phyloP scores from a whole-genome alignment of 2,329 filamentous ascomycete genomes.

The Curvularia spicifera region DNA sequence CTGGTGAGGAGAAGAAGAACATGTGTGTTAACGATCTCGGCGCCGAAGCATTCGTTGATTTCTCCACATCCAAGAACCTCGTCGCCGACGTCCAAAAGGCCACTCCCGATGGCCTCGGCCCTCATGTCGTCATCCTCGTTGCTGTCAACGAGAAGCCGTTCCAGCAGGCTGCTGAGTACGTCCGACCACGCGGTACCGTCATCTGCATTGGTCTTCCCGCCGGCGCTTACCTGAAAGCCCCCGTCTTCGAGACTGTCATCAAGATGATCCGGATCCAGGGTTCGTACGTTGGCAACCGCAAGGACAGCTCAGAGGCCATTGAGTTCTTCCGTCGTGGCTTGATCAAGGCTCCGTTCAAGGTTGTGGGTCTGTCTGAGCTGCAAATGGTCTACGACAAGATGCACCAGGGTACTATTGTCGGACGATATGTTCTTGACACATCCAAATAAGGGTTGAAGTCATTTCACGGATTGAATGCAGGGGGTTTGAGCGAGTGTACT shows the following conservation, averaged over 20 bases:
- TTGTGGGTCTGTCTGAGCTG: constrained; percentile 79
- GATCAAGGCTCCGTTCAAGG: constrained; percentile 88
- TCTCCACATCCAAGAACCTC: constrained; percentile 74
- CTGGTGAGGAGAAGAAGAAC: constrained; percentile 78
- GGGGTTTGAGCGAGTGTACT: constrained; percentile 5
- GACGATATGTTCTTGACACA: constrained; percentile 80
- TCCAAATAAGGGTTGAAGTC: constrained; percentile 34
- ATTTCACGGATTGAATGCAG: background rate
- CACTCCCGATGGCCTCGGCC: constrained; percentile 80
- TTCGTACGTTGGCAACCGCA: constrained; percentile 85
- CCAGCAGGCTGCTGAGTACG: constrained; percentile 90
- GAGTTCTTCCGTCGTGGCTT: constrained; percentile 86
- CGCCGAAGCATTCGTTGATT: constrained; percentile 78
- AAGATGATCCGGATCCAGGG: constrained; percentile 93
- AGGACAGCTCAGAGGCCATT: constrained; percentile 85
- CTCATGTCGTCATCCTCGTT: constrained; percentile 84
- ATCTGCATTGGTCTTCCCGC: constrained; percentile 90
- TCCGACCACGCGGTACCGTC: constrained; percentile 80
- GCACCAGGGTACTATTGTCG: constrained; percentile 72
- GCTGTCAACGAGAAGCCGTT: constrained; percentile 91
- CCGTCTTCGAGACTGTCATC: constrained; percentile 88
- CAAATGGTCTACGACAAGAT: constrained; percentile 77
- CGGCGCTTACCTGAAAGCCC: constrained; percentile 75
- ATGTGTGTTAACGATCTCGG: constrained; percentile 73
- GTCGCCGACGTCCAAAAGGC: constrained; percentile 83